Percentiles rank a stretch among this genome's conserved stretches.
These are phyloP conservation scores for Chrysanthemum lavandulifolium DNA, from an alignment of 129 eudicot species.

Conservation along the genomic window DNA sequence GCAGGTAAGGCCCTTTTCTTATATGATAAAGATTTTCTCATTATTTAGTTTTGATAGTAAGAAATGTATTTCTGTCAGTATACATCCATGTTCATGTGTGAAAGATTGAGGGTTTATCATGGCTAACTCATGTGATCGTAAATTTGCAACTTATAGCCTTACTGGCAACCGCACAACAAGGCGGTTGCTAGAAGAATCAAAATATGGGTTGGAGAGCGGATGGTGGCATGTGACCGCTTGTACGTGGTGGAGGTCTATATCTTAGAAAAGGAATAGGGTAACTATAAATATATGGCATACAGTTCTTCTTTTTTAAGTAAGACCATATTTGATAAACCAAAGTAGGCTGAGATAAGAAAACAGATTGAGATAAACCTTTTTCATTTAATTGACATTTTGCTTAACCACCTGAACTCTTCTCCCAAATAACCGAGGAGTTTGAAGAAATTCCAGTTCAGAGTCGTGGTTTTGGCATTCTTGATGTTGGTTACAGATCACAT, in stretches of 20 bases:
- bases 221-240: conserved; percentile 99
- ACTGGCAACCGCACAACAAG: conserved; percentile 98
- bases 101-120: background rate
- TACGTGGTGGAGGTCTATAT: conserved; percentile 98
- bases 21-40: background rate
- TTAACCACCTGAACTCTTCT: conserved; percentile 24
- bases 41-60: background rate
- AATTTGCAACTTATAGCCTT: conserved; percentile 56
- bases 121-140: background rate
- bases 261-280: conserved; percentile 97
- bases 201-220: conserved; percentile 99
- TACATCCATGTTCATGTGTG: too few species aligned
- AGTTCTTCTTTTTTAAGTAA: background rate
- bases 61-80: background rate
- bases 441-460: conserved; percentile 92
- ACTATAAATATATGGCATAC: conserved; percentile 18
- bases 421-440: conserved; percentile 91
- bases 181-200: conserved; percentile 95
- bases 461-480: too few species aligned
- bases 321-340: background rate
- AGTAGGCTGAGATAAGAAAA: background rate
- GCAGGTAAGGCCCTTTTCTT: conserved; percentile 54
- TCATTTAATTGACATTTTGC: conserved; percentile 3
- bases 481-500: too few species aligned
- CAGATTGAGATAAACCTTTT: background rate